A percentile compares a stretch with the other conserved stretches of the same genome.
Conservation (phyloP, 2,329 filamentous ascomycete genomes). For the Hyphodiscus sp. region DNA sequence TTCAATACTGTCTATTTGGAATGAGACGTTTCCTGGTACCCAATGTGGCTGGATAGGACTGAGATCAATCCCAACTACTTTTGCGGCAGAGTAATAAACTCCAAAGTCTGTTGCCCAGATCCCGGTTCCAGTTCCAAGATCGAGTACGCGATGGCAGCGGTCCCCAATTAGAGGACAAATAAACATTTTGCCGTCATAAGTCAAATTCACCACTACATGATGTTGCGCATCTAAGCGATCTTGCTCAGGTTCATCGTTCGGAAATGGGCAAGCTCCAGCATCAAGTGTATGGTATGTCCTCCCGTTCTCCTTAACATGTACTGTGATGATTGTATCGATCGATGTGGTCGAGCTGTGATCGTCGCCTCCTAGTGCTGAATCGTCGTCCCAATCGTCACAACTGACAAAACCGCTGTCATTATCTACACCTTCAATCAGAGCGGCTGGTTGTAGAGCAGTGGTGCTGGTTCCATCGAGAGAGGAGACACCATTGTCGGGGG, state of each 20-base stretch:
- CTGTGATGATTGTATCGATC: too few relatives aligned
- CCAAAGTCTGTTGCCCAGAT: conserved; percentile 13
- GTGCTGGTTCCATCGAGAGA: too few relatives aligned
- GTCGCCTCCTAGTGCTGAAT: too few relatives aligned
- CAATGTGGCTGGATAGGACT: conserved; percentile 35
- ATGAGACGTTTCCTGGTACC: conserved; percentile 49
- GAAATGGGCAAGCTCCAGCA: conserved; percentile 8
- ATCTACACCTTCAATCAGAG: too few relatives aligned
- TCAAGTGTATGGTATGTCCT: background rate
- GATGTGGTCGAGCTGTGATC: too few relatives aligned
- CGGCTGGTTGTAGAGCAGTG: too few relatives aligned
- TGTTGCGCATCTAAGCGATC: conserved; percentile 33
- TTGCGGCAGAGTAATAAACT: conserved; percentile 15
- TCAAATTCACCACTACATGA: conserved; percentile 31
- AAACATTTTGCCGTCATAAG: conserved; percentile 28
- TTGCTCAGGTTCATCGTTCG: conserved; percentile 10
- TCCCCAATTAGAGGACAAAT: conserved; percentile 22
- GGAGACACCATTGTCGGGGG: too few relatives aligned
- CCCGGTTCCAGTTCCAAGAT: conserved; percentile 9
- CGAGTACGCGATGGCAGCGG: conserved; percentile 3
- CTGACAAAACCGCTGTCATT: too few relatives aligned
- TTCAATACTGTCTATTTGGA: conserved; percentile 53
- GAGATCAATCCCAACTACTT: conserved; percentile 33
- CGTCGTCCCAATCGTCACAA: too few relatives aligned
- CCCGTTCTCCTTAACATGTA: too few relatives aligned